Conservation (phyloP, 2,329 filamentous ascomycete genomes). For the Pezicula carpinea region DNA sequence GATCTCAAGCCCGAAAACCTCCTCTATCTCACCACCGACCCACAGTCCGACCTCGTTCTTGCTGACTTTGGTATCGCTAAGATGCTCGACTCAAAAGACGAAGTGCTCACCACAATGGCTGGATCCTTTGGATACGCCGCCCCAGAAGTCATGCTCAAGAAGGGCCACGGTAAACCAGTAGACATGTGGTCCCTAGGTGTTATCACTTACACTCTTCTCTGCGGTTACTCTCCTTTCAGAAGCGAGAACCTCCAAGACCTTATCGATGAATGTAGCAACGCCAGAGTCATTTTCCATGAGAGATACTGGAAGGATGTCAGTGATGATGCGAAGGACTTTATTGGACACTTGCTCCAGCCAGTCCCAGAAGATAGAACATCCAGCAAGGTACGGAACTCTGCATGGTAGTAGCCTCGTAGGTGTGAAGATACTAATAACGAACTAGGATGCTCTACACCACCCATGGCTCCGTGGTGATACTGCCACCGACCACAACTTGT, state of each 20-base stretch:
- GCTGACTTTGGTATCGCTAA: conserved; percentile 99
- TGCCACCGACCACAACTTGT: conserved; percentile 91
- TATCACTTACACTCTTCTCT: conserved; percentile 96
- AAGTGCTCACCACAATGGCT: conserved; percentile 96
- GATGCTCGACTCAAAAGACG: conserved; percentile 86
- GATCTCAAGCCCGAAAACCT: conserved; percentile 98
- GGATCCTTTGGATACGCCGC: conserved; percentile 97
- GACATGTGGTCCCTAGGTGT: conserved; percentile 99
- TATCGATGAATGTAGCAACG: conserved; percentile 87
- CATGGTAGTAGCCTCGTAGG: background rate
- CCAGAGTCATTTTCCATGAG: conserved; percentile 88
- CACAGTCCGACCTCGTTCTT: conserved; percentile 80
- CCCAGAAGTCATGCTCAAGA: conserved; percentile 96
- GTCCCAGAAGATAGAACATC: conserved; percentile 72
- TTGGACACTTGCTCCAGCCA: conserved; percentile 73
- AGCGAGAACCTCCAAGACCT: conserved; percentile 90
- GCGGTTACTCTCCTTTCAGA: conserved; percentile 96
- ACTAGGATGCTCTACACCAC: conserved; percentile 71
- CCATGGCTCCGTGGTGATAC: conserved; percentile 87
- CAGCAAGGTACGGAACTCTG: conserved; percentile 56
- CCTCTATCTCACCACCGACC: conserved; percentile 77
- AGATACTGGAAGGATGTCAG: conserved; percentile 98
- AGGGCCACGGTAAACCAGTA: conserved; percentile 94
- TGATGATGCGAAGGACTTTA: conserved; percentile 92
- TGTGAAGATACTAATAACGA: conserved; percentile 10